Conservation (phyloP, 2,329 filamentous ascomycete species). For the Ophidiomyces ophidiicola region DNA sequence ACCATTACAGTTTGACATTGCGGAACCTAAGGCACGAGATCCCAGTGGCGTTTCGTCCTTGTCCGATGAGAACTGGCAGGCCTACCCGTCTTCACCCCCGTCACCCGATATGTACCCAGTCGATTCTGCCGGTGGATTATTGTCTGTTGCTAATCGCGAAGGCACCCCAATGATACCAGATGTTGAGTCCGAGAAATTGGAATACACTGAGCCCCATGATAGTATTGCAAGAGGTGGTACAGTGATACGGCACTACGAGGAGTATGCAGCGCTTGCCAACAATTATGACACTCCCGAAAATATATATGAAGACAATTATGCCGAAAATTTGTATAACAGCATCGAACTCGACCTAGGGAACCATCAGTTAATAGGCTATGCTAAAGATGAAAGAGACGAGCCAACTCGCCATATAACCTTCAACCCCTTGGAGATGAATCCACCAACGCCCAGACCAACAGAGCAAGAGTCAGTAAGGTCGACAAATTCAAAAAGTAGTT, state of each 20-base stretch:
- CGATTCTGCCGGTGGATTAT: not conserved
- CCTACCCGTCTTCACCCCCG: constrained; percentile 27
- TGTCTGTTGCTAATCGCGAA: not conserved
- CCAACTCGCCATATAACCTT: constrained; percentile 20
- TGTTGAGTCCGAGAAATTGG: constrained; percentile 15
- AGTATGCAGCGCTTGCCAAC: constrained; percentile 28
- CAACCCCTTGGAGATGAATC: constrained; percentile 38
- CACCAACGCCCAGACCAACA: constrained; percentile 31
- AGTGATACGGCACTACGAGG: constrained; percentile 25
- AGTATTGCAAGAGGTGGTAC: constrained; percentile 19
- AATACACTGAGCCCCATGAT: not conserved
- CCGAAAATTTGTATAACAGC: too few relatives aligned
- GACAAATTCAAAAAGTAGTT: constrained; percentile 17
- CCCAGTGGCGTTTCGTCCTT: constrained; percentile 27
- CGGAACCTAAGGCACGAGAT: constrained; percentile 23
- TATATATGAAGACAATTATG: constrained; percentile 18
- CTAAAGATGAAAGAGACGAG: constrained; percentile 24
- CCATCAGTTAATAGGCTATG: constrained; percentile 25
- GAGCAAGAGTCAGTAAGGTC: constrained; percentile 16
- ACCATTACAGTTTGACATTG: constrained; percentile 14
- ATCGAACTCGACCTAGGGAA: constrained; percentile 29
- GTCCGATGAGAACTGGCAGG: constrained; percentile 31
- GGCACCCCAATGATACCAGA: constrained; percentile 5
- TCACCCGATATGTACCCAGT: constrained; percentile 11
- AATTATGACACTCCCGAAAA: constrained; percentile 22